Evolutionary conservation across 129 eudicot species (phyloP), one percentile per base, ranked within the genome.

Genomic region (Flaveria sonorensis): DNA sequence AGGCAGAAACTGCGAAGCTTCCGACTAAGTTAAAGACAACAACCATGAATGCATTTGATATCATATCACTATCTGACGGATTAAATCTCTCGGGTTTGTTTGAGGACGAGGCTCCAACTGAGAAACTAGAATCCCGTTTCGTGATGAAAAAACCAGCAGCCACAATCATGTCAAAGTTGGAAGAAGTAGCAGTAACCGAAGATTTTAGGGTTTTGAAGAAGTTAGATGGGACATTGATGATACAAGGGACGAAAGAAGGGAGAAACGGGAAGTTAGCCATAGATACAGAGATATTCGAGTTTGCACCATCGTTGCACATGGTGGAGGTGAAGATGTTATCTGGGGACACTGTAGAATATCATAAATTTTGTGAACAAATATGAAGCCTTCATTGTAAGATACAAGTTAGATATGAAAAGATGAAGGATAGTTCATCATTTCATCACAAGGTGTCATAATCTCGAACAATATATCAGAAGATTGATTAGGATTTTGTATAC

Each of bases 281-380:
- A 18, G 85, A 87, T 45, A 90, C 96, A 0, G 90, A 90, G 83
- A 88, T 90, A 4, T 90, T 88, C 48, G 90, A 87, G 78, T 79
- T 90, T 5, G 83, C 96, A 11, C 93, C 96, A 2, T 83, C 90
- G 30, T 81, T 88, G 51, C 88, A 84, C 43, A 63, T 88, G 83
- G 89, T 90, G 85, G 93, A 90, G 84, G 80, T 90, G 81, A 88
- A 82, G 74, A 83, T 86, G 79, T 64, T 71, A 0, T 73, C 86
- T 0, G 96, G 96, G 13, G 96, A 90, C 51, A 84, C 89, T 6
- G 30, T 91, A 23, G 93, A 91, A 66, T 91, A 88, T 77, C 59
- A 60, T 16, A 81, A 81, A 20, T 91, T 91, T 30, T 86, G 89
- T 73, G 81, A 88, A 40, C 85, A 40, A 91, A 86, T 46, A 53